Conservation (phyloP, 495 filamentous ascomycete genomes). For the Neurospora tetrasperma region DNA sequence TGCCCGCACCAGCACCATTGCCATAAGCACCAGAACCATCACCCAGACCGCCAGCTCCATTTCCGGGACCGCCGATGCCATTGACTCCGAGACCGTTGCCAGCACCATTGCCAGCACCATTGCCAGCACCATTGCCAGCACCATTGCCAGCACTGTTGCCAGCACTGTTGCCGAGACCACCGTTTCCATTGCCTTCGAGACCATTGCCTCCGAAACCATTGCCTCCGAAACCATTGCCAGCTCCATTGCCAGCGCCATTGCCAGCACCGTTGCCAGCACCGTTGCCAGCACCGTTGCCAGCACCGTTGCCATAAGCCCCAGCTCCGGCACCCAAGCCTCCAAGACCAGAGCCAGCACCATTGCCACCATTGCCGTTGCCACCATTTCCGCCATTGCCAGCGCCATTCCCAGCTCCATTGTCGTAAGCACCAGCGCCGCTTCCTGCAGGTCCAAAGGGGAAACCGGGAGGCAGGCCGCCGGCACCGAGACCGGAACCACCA, state of each 20-base stretch:
- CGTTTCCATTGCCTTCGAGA: no score
- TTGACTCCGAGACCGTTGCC: no score
- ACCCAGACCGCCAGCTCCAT: neutral
- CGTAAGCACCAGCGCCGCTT: neutral
- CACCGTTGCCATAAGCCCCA: conserved; percentile 7
- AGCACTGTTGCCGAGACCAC: no score
- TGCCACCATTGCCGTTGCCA: neutral
- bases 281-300: conserved; percentile 2
- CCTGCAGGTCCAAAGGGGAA: neutral
- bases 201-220: neutral
- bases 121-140: neutral
- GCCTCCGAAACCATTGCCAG: conserved; percentile 4
- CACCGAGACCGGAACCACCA: neutral
- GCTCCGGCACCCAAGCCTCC: conserved; percentile 1
- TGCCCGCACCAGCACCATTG: no score
- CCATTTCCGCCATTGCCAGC: neutral
- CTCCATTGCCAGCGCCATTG: neutral
- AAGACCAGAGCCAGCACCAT: neutral
- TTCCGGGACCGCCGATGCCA: neutral
- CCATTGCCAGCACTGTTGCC: no score
- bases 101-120: no score
- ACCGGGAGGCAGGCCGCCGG: neutral
- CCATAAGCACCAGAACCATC: conserved; percentile 3
- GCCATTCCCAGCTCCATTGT: neutral
- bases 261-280: neutral